These are phyloP conservation scores for Quercus gilva DNA, from an alignment of 306 rosid genomes.

Conservation along the genomic window DNA sequence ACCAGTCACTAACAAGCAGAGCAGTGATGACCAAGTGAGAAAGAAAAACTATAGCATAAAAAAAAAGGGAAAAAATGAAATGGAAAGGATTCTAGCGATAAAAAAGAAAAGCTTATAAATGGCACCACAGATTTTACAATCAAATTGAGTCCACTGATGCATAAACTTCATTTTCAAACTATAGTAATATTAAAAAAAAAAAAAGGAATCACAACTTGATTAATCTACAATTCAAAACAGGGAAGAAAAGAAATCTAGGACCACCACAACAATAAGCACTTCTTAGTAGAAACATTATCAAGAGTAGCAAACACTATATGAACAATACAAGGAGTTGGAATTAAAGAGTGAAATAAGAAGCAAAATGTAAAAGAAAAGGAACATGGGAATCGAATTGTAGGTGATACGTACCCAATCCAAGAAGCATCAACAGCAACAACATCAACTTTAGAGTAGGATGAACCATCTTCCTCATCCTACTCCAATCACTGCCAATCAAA, in stretches of 20 bases:
- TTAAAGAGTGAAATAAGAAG: background rate
- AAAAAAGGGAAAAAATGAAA: background rate
- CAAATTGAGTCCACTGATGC: background rate
- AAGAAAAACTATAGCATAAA: slow-evolving; percentile 2
- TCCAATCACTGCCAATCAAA: slow-evolving; percentile 30
- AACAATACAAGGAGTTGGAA: background rate
- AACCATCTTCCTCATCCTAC: slow-evolving; percentile 46
- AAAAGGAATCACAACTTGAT: background rate
- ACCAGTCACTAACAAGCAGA: background rate
- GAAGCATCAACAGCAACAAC: slow-evolving; percentile 36
- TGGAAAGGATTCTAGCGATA: background rate
- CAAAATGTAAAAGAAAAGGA: background rate
- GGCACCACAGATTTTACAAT: background rate
- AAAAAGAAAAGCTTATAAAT: background rate
- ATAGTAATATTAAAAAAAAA: background rate
- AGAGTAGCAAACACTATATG: too few relatives aligned
- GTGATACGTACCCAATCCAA: slow-evolving; percentile 38
- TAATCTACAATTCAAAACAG: background rate
- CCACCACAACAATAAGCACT: background rate
- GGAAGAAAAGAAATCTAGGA: background rate
- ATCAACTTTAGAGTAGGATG: slow-evolving; percentile 26
- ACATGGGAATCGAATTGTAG: slow-evolving; percentile 1
- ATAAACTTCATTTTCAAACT: slow-evolving; percentile 4
- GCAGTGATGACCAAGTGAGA: slow-evolving; percentile 5
- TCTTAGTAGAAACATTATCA: background rate